Base-by-base conservation (phyloP, 768 basidiomycete genomes). In the Lentinula sp. region DNA sequence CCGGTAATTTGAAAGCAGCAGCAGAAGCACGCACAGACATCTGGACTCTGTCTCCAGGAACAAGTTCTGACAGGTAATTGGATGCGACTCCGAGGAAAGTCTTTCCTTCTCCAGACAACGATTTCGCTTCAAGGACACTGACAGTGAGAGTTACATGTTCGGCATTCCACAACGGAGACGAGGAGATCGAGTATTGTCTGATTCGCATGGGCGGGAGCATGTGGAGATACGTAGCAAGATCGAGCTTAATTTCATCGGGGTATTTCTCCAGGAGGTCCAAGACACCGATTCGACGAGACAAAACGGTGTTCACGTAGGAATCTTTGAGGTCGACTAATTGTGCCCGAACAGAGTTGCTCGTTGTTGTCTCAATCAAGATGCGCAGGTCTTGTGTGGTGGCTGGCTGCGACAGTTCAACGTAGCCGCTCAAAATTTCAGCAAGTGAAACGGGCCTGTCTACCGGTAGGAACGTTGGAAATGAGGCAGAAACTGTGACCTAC, bases 131-230 rank as follows among this genome's bases (percentile, higher is more conserved):
- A 39, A 82, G 64, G 16, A 80, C 75, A 67, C 75, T 77, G 61
- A 80, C 63, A 31, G 80, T 80, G 35, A 82, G 71, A n/a, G 77
- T 75, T 34, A 75, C 75, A 48, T 71, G 73, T 37, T 68, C 65
- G 6, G 80, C 70, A 61, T 78, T 73, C 73, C 75, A 75, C 7
- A 82, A 70, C 3, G 79, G 79, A 1, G 78, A 80, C 1, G 78
- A 79, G 0, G 80, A 80, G 63, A 81, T 81, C 2, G 79, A 80
- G 69, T 82, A 80, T 67, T 81, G 79, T 23, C 80, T 70, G 55
- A 79, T 70, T 40, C 78, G 77, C 75, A 81, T 80, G 2, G 78
- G 66, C 8, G 78, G 80, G 8, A 81, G 73, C 66, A 78, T 70
- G 18, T 68, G 67, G 34, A 82, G 65, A 70, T 75, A 80, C 3